phyloP scores from a whole-genome alignment of 345 rosid species.

The Boechera stricta region DNA sequence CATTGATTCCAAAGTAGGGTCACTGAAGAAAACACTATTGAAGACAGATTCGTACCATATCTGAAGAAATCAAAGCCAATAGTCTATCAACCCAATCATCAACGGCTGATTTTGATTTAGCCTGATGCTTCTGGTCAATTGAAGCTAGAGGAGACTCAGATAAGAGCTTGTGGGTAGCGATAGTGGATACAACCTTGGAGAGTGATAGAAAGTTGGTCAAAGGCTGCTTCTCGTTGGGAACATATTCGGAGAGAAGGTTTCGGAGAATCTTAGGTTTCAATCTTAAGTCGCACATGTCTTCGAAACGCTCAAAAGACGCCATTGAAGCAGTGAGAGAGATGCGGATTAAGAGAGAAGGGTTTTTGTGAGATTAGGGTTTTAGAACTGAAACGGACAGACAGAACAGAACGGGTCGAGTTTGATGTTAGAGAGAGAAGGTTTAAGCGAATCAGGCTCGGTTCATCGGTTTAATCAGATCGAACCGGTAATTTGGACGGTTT shows the following conservation, averaged over 20 bases:
- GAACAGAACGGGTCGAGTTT: neutral
- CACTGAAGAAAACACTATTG: neutral
- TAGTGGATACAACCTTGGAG: conserved; percentile 49
- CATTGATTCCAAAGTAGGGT: neutral
- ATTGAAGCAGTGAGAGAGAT: conserved; percentile 42
- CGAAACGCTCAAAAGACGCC: conserved; percentile 52
- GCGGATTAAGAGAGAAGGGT: neutral
- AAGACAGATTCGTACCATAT: conserved; percentile 53
- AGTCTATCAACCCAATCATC: conserved; percentile 72
- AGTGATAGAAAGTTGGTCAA: conserved; percentile 49
- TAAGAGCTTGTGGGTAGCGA: conserved; percentile 61
- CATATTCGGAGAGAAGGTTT: conserved; percentile 53
- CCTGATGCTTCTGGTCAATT: conserved; percentile 45
- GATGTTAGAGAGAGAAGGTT: neutral
- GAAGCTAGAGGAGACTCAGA: conserved; percentile 51
- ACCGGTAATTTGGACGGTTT: neutral
- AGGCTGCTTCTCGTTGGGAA: conserved; percentile 70
- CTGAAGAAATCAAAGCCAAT: conserved; percentile 51
- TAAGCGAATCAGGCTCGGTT: neutral
- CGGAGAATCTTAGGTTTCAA: conserved; percentile 69
- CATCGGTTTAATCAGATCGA: neutral
- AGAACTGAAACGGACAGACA: conserved; percentile 13
- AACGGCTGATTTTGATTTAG: conserved; percentile 66
- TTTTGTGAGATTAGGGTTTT: conserved; percentile 45
- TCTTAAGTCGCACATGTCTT: conserved; percentile 57